phyloP scores from a whole-genome alignment of 371 early-diverging fungal species.

The Syncephalastrum monosporum region DNA sequence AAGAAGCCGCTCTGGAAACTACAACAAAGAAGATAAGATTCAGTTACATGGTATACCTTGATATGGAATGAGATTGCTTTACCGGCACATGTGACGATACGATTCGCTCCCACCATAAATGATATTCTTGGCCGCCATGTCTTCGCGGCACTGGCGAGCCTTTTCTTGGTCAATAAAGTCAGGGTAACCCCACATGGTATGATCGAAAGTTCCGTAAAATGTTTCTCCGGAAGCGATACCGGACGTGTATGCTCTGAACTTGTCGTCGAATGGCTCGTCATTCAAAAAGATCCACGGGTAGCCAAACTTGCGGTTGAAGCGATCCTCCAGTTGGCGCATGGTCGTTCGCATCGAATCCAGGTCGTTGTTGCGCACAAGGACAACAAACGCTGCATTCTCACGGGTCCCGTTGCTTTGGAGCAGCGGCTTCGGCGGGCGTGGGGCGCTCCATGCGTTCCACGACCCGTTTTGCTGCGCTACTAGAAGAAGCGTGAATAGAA shows the following conservation, averaged over 20 bases:
- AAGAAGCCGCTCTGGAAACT: conserved; percentile 85
- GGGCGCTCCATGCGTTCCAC: no score
- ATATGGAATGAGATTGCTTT: background rate
- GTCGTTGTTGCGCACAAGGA: conserved; percentile 72
- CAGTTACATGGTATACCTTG: no score
- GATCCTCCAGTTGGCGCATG: conserved; percentile 72
- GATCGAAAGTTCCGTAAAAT: conserved; percentile 30
- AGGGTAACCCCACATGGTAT: conserved; percentile 80
- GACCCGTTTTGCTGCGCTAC: conserved; percentile 13
- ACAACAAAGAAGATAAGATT: conserved; percentile 9
- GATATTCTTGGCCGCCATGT: conserved; percentile 56
- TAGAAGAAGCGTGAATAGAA: conserved; percentile 12
- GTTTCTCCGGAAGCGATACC: conserved; percentile 47
- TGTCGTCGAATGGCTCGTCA: conserved; percentile 72
- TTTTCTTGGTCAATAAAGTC: conserved; percentile 68
- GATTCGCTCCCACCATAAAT: conserved; percentile 80
- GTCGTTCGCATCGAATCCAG: conserved; percentile 62
- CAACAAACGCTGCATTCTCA: conserved; percentile 58
- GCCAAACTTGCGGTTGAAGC: conserved; percentile 74
- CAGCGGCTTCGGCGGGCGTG: conserved; percentile 9
- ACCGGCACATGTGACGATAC: conserved; percentile 94
- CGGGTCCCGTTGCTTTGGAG: conserved; percentile 13
- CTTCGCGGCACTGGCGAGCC: conserved; percentile 51
- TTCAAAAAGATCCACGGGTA: conserved; percentile 89
- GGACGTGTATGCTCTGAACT: conserved; percentile 59